Evolutionary conservation across 352 stramenopile species (phyloP).

Genomic region (Pythium apleroticum): DNA sequence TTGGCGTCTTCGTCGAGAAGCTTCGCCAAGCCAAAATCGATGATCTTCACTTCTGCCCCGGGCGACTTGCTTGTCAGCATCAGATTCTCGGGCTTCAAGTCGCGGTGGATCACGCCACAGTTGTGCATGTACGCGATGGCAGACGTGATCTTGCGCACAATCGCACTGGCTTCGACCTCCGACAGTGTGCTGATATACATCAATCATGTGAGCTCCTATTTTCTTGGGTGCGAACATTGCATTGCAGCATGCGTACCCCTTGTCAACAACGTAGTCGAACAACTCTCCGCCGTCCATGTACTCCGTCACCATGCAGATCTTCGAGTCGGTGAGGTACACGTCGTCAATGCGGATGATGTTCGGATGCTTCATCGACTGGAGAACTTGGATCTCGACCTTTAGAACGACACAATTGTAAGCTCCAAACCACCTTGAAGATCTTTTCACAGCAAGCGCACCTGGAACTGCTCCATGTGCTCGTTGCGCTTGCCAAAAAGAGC

Average conservation of each 20-base stretch:
- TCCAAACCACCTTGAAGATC: neutral
- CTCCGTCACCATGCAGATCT: slow-evolving; percentile 90
- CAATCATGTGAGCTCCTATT: neutral
- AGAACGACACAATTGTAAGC: neutral
- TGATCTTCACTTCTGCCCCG: slow-evolving; percentile 95
- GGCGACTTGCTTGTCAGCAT: slow-evolving; percentile 84
- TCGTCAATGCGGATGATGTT: slow-evolving; percentile 91
- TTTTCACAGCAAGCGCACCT: slow-evolving; percentile 37
- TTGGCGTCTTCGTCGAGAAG: slow-evolving; percentile 83
- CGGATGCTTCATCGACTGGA: slow-evolving; percentile 87
- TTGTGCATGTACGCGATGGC: slow-evolving; percentile 89
- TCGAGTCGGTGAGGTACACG: slow-evolving; percentile 80
- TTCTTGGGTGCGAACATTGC: too few species aligned
- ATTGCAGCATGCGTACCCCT: slow-evolving; percentile 40
- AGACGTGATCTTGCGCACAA: slow-evolving; percentile 90
- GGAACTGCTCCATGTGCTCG: slow-evolving; percentile 86
- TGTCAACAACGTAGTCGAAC: slow-evolving; percentile 91
- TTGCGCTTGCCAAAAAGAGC: slow-evolving; percentile 71
- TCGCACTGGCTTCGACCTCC: slow-evolving; percentile 81
- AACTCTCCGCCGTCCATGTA: slow-evolving; percentile 87
- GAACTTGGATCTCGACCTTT: slow-evolving; percentile 87
- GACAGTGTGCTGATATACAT: slow-evolving; percentile 61
- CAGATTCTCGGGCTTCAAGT: slow-evolving; percentile 90
- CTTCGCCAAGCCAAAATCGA: slow-evolving; percentile 98
- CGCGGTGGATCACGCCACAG: slow-evolving; percentile 86